A percentile compares a stretch with the other conserved stretches of the same genome.
phyloP scores from a whole-genome alignment of 2,329 filamentous ascomycete genomes.

The Aspergillus eucalypticola region DNA sequence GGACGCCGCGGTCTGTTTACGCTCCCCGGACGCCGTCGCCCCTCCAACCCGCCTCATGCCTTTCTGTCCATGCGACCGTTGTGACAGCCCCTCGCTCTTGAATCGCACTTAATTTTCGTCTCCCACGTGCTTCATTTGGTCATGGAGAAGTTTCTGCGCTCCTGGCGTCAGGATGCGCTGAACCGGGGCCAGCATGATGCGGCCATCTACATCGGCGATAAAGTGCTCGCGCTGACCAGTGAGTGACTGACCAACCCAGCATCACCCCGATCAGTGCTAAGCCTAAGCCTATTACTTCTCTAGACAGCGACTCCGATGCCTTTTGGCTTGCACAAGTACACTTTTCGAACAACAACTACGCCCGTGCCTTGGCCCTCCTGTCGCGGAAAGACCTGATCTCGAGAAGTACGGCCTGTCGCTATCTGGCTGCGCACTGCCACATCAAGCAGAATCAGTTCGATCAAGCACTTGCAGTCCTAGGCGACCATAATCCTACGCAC shows the following conservation, averaged over 20 bases:
- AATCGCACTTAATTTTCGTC: not conserved
- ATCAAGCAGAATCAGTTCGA: constrained; percentile 90
- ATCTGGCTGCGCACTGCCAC: constrained; percentile 89
- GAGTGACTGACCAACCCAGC: constrained; percentile 33
- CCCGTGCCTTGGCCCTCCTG: constrained; percentile 82
- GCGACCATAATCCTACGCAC: constrained; percentile 91
- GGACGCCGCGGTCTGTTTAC: constrained; percentile 4
- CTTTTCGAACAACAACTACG: constrained; percentile 93
- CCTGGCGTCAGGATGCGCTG: constrained; percentile 92
- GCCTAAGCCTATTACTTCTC: constrained; percentile 6
- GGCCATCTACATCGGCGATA: constrained; percentile 96
- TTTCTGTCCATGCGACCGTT: constrained; percentile 5
- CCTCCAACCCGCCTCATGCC: constrained; percentile 10
- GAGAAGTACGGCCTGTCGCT: constrained; percentile 82
- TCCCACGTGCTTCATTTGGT: constrained; percentile 5
- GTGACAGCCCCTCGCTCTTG: constrained; percentile 3
- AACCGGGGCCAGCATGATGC: constrained; percentile 96
- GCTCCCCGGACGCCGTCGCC: not conserved
- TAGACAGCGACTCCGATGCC: constrained; percentile 89
- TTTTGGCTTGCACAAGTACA: constrained; percentile 99
- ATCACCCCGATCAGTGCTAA: not conserved
- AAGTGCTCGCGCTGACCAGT: constrained; percentile 92
- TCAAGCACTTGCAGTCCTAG: constrained; percentile 80
- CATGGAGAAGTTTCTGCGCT: constrained; percentile 92
- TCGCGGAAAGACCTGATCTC: constrained; percentile 74